Evolutionary conservation across 1,284 basidiomycete genomes (phyloP), one percentile per base, ranked within the genome.

Genomic region (Naganishia albida): DNA sequence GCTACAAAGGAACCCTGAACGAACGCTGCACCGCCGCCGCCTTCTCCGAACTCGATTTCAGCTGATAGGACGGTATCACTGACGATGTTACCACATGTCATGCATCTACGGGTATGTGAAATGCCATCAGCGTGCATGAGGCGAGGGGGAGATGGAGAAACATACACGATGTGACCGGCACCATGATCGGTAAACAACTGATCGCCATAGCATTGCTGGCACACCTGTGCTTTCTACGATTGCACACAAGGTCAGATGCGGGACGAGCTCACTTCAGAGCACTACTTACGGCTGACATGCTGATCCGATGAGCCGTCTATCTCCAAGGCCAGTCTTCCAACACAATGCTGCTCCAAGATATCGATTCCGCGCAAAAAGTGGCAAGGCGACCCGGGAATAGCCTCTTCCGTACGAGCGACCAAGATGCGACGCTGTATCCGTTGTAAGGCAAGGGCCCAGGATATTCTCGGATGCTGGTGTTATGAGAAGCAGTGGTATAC

Each of bases 1-100:
- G 86, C 90, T n/a, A 99, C 90, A 74, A 91, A 96, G 16, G 90
- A 89, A 20, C 96, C 96, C 75, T 95, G 91, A 0, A 97, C 93
- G 81, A 96, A 91, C 0, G 95, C 93, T 13, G 93, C 92, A 38
- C 96, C 96, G 51, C 86, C 86, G 7, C 89, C 86, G 10, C 90
- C 91, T 81, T 99, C 96, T 26, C 92, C 92, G 73, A 99, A 99
- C 0, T 88, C 88, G 67, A 99, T 86, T 76, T 97, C 87, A 70
- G 89, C 91, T 16, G 98, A 93, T 69, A 99, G 95, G 8, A 90
- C 87, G 73, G 92, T 94, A 80, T 97, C 91, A 77, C 97, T 93
- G 15, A 96, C 84, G 18, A 98, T 92, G 13, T 87, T 89, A 62
- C 91, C 91, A 72, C 93, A 96, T 70, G 84, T 81, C 2, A 88